Evolutionary conservation across 495 filamentous ascomycete genomes (phyloP).

Genomic region (Halenospora varia): DNA sequence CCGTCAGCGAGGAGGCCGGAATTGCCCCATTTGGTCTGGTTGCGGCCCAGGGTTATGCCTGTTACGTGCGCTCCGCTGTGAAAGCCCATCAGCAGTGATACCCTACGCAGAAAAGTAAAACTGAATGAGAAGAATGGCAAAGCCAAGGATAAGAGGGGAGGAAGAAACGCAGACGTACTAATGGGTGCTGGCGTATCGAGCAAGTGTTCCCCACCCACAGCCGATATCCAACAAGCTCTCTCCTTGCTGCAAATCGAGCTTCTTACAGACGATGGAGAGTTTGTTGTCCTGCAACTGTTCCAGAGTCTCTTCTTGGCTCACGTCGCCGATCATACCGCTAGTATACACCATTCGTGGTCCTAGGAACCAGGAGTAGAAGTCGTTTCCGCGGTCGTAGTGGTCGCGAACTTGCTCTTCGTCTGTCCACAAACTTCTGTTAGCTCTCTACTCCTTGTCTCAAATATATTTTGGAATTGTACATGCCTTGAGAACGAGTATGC

Average conservation of each 20-base stretch:
- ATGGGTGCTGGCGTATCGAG: constrained; percentile 72
- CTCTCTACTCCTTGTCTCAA: not conserved
- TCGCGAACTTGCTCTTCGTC: constrained; percentile 86
- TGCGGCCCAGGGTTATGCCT: constrained; percentile 75
- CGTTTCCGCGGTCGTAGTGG: constrained; percentile 84
- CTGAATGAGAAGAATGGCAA: no score
- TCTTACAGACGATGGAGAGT: constrained; percentile 78
- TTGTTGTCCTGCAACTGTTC: constrained; percentile 91
- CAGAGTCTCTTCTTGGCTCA: constrained; percentile 68
- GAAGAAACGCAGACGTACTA: no score
- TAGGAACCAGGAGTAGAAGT: constrained; percentile 87
- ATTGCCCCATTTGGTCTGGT: constrained; percentile 84
- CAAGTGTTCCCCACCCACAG: constrained; percentile 84
- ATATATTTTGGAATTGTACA: constrained; percentile 8
- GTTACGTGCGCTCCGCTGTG: constrained; percentile 73
- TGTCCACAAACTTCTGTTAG: constrained; percentile 25
- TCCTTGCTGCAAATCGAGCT: constrained; percentile 67
- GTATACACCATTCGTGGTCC: constrained; percentile 92
- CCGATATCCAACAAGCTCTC: constrained; percentile 78
- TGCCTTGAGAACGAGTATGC: constrained; percentile 73
- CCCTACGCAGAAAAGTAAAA: no score
- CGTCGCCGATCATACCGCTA: constrained; percentile 74
- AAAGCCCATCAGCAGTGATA: no score
- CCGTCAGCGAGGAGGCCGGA: constrained; percentile 63
- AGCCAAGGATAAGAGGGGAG: no score